phyloP scores from a whole-genome alignment of 2,329 filamentous ascomycete genomes.

The Neospermospora avenae region DNA sequence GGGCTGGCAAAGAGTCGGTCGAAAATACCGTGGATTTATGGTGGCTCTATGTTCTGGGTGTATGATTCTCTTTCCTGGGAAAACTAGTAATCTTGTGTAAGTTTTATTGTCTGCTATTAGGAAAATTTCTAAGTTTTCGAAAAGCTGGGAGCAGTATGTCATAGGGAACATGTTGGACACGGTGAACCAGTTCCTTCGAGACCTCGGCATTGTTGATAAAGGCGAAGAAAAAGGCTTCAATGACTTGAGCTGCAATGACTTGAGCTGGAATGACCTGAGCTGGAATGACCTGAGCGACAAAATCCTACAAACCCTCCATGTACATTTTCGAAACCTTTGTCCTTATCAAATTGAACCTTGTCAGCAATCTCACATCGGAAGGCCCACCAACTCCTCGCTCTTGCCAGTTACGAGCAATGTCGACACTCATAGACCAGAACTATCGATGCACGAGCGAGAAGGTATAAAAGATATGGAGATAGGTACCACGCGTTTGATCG shows the following conservation, averaged over 20 bases:
- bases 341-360: slow-evolving; percentile 6
- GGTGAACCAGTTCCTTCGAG: slow-evolving; percentile 7
- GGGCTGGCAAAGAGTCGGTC: slow-evolving; percentile 1
- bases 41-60: slow-evolving; percentile 11
- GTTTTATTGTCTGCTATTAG: slow-evolving; percentile 10
- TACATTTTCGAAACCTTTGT: slow-evolving; percentile 8
- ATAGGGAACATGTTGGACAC: slow-evolving; percentile 7
- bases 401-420: neutral
- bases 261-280: too few relatives aligned
- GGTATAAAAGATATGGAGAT: too few relatives aligned
- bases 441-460: too few relatives aligned
- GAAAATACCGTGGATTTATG: slow-evolving; percentile 16
- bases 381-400: slow-evolving; percentile 4
- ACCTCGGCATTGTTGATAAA: slow-evolving; percentile 7
- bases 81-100: slow-evolving; percentile 14
- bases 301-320: slow-evolving; percentile 8
- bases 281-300: slow-evolving; percentile 13
- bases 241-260: too few relatives aligned
- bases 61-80: slow-evolving; percentile 14
- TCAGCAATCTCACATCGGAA: slow-evolving; percentile 9
- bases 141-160: slow-evolving; percentile 15
- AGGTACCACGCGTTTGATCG: too few relatives aligned
- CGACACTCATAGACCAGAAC: too few relatives aligned
- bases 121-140: slow-evolving; percentile 11
- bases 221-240: slow-evolving; percentile 10